Percentiles rank a stretch among this genome's conserved stretches.
phyloP scores from a whole-genome alignment of 2,329 filamentous ascomycete genomes.

The Aspergillus vadensis region DNA sequence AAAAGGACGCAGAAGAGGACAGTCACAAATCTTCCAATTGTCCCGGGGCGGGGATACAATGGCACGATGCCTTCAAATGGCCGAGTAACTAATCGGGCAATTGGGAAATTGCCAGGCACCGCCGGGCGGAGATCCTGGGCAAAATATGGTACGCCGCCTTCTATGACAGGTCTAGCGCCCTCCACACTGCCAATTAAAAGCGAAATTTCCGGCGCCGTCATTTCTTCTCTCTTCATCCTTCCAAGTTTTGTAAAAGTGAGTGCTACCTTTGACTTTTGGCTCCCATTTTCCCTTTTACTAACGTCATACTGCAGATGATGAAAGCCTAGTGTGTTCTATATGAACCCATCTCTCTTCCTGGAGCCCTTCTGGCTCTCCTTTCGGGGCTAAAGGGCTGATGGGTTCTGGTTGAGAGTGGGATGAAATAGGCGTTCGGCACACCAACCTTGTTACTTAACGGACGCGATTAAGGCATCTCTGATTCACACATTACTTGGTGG shows the following conservation, averaged over 20 bases:
- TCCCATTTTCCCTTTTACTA: slow-evolving; percentile 25
- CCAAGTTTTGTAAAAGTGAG: slow-evolving; percentile 98
- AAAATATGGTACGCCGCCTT: slow-evolving; percentile 24
- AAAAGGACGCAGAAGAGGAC: not conserved
- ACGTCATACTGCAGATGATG: slow-evolving; percentile 74
- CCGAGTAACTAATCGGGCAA: not conserved
- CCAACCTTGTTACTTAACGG: slow-evolving; percentile 90
- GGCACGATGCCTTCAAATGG: not conserved
- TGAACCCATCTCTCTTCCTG: slow-evolving; percentile 71
- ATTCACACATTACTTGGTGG: slow-evolving; percentile 60
- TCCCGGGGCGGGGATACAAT: not conserved
- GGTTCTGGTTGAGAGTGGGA: slow-evolving; percentile 67
- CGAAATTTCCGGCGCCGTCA: slow-evolving; percentile 32
- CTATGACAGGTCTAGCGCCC: slow-evolving; percentile 27
- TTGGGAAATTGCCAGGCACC: not conserved
- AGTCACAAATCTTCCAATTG: not conserved
- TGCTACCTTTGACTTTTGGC: slow-evolving; percentile 31
- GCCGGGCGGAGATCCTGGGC: slow-evolving; percentile 7
- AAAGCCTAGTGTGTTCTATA: slow-evolving; percentile 96
- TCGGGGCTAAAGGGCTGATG: slow-evolving; percentile 80
- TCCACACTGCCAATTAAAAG: slow-evolving; percentile 27
- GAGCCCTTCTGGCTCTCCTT: slow-evolving; percentile 75
- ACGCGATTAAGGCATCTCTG: slow-evolving; percentile 99
- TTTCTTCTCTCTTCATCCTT: slow-evolving; percentile 79
- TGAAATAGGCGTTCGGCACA: slow-evolving; percentile 99